phyloP scores from a whole-genome alignment of 257 asterid genomes.

The Haberlea rhodopensis region DNA sequence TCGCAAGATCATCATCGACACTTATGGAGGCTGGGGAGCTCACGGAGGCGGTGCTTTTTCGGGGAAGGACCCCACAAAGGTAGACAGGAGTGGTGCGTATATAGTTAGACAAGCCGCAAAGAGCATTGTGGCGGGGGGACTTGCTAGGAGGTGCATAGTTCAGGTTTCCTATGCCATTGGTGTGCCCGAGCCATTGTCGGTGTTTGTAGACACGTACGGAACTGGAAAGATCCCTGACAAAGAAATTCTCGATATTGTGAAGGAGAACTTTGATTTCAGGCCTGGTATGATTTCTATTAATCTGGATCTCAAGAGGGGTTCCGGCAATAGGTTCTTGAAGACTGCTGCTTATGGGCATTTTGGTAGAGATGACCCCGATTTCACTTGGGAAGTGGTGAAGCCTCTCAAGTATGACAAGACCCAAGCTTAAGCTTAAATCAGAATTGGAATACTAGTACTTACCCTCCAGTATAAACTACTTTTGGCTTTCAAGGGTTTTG shows the following conservation, averaged over 20 bases:
- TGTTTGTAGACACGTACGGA: slow-evolving; percentile 39
- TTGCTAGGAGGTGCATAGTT: slow-evolving; percentile 46
- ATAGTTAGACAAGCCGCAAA: slow-evolving; percentile 45
- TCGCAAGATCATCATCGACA: slow-evolving; percentile 44
- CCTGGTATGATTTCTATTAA: slow-evolving; percentile 47
- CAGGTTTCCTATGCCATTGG: slow-evolving; percentile 48
- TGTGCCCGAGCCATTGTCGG: slow-evolving; percentile 45
- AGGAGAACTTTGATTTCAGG: slow-evolving; percentile 43
- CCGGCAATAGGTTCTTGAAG: slow-evolving; percentile 40
- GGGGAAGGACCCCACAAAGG: slow-evolving; percentile 34
- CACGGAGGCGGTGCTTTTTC: slow-evolving; percentile 41
- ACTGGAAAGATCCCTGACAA: slow-evolving; percentile 43
- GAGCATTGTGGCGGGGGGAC: slow-evolving; percentile 43
- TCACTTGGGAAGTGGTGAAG: slow-evolving; percentile 50
- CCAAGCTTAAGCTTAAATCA: neutral
- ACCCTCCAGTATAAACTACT: neutral
- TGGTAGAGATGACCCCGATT: slow-evolving; percentile 44
- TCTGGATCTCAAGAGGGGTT: slow-evolving; percentile 42
- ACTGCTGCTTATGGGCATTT: slow-evolving; percentile 47
- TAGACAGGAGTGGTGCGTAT: slow-evolving; percentile 42
- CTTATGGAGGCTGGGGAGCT: slow-evolving; percentile 42
- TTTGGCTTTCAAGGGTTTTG: neutral
- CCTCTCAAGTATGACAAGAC: slow-evolving; percentile 39
- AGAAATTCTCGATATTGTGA: slow-evolving; percentile 36
- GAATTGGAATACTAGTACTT: neutral